phyloP scores from a whole-genome alignment of 345 rosid genomes.

The Brassica juncea region DNA sequence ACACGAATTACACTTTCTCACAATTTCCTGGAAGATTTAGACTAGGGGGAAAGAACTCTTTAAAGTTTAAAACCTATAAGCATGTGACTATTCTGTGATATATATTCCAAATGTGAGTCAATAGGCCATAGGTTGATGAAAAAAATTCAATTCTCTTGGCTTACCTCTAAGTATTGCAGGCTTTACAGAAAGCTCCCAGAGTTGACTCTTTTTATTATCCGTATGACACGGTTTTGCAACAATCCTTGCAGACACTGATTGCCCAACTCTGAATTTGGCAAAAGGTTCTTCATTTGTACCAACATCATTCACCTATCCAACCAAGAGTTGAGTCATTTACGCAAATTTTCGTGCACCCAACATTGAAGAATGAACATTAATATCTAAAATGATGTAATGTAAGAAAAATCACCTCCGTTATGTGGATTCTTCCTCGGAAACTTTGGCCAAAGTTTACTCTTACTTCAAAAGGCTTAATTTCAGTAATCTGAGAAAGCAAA shows the following conservation, averaged over 20 bases:
- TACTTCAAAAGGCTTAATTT: conserved; percentile 78
- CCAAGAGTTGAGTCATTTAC: conserved; percentile 28
- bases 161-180: conserved; percentile 67
- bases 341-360: conserved; percentile 12
- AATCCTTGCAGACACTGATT: conserved; percentile 75
- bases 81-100: conserved; percentile 9
- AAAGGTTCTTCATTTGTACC: conserved; percentile 59
- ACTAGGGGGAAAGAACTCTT: not conserved
- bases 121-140: not conserved
- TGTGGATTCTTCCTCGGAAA: conserved; percentile 77
- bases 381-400: conserved; percentile 25
- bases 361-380: conserved; percentile 6
- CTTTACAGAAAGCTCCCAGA: conserved; percentile 91
- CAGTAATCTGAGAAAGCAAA: conserved; percentile 67
- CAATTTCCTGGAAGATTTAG: not conserved
- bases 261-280: conserved; percentile 72
- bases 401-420: conserved; percentile 73
- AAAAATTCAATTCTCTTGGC: not conserved
- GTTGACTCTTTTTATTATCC: conserved; percentile 52
- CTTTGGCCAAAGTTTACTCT: conserved; percentile 81
- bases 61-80: conserved; percentile 7
- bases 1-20: not conserved
- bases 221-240: conserved; percentile 57
- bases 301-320: conserved; percentile 60
- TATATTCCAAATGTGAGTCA: conserved; percentile 1